A percentile compares a stretch with the other conserved stretches of the same genome.
These are phyloP conservation scores for Cryptococcus jaspeensis DNA, from an alignment of 1,284 basidiomycete species.

Conservation along the genomic window DNA sequence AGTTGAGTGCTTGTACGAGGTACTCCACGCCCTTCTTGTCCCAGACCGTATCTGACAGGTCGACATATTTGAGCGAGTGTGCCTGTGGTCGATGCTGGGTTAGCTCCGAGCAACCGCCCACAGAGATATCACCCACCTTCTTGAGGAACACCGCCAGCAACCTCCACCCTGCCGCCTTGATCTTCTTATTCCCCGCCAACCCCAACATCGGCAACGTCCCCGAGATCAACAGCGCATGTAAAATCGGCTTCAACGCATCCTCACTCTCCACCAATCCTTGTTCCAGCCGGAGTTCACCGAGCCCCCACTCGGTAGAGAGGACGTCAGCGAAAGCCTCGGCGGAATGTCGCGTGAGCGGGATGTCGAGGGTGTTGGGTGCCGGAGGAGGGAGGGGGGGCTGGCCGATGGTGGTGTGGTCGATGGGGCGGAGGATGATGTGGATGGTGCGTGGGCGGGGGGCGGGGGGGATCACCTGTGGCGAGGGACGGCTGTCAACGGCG, in stretches of 20 bases:
- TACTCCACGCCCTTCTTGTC: conserved; percentile 83
- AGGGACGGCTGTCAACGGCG: neutral
- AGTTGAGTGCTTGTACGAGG: conserved; percentile 67
- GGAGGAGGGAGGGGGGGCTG: conserved; percentile 13
- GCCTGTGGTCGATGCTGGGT: conserved; percentile 55
- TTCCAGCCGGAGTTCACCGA: conserved; percentile 75
- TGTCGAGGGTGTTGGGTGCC: conserved; percentile 34
- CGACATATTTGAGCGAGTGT: conserved; percentile 73
- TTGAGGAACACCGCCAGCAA: conserved; percentile 75
- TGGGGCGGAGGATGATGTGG: conserved; percentile 31
- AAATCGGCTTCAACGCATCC: conserved; percentile 77
- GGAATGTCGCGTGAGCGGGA: conserved; percentile 64
- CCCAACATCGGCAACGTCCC: conserved; percentile 78
- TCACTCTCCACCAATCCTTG: conserved; percentile 75
- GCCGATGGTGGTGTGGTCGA: conserved; percentile 19
- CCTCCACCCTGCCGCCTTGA: conserved; percentile 76
- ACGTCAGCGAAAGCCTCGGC: conserved; percentile 83
- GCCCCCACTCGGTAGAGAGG: conserved; percentile 83
- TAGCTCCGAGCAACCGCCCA: neutral
- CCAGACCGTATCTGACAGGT: conserved; percentile 81
- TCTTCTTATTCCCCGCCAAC: conserved; percentile 78
- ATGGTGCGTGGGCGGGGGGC: conserved; percentile 35
- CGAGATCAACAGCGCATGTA: conserved; percentile 86
- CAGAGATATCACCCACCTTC: conserved; percentile 58
- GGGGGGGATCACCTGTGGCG: conserved; percentile 25